Percentiles rank a stretch among this genome's conserved stretches.
Conservation (phyloP, 345 rosid species). For the Brassica napus region DNA sequence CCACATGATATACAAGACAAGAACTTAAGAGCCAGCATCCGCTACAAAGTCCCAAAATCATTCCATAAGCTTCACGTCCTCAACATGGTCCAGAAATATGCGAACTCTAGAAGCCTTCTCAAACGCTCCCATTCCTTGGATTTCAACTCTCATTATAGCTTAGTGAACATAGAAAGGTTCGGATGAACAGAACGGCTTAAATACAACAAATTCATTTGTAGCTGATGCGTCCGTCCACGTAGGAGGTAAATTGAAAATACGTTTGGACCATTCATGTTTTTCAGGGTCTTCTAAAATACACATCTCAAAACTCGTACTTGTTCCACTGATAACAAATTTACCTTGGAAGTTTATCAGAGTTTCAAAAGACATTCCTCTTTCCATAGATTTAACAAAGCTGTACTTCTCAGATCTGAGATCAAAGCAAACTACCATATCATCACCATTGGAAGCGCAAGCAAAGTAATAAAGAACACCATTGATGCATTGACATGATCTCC, state of each 20-base stretch:
- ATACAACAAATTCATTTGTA: neutral
- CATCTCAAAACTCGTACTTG: neutral
- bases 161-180: neutral
- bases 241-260: neutral
- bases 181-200: neutral
- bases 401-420: too few species aligned
- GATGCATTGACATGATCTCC: neutral
- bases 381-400: neutral
- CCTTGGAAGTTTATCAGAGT: neutral
- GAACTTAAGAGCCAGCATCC: neutral
- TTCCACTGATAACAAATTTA: neutral
- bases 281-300: neutral
- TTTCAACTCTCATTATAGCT: neutral
- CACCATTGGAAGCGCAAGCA: neutral
- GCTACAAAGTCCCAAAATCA: neutral
- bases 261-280: neutral
- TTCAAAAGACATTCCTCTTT: neutral
- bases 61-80: neutral
- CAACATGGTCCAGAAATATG: neutral
- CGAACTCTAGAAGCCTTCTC: neutral
- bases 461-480: neutral
- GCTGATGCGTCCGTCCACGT: neutral
- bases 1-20: neutral
- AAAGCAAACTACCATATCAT: neutral
- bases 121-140: neutral